Conservation (phyloP, 176 grass and related monocot genomes). For the Aechmea fasciata region DNA sequence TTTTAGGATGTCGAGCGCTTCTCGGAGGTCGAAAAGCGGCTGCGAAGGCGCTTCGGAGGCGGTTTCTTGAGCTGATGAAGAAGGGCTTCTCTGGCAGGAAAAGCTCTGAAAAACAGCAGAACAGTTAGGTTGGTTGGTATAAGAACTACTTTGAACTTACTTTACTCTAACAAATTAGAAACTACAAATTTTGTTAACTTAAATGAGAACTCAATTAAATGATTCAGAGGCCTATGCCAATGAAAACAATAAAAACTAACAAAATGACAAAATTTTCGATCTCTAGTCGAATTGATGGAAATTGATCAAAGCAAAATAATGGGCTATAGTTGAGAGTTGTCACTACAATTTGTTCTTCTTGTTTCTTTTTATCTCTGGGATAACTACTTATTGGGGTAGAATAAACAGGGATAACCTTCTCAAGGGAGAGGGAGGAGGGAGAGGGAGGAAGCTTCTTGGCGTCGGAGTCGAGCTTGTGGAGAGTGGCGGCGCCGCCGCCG, state of each 20-base stretch:
- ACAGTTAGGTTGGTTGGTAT: background rate
- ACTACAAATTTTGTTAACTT: too few relatives aligned
- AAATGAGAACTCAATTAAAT: too few relatives aligned
- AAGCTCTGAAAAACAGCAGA: slow-evolving; percentile 15
- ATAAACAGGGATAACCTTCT: background rate
- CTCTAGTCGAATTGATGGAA: background rate
- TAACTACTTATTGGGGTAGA: too few relatives aligned
- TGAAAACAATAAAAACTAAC: too few relatives aligned
- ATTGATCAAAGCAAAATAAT: background rate
- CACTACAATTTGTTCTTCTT: too few relatives aligned
- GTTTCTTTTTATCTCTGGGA: too few relatives aligned
- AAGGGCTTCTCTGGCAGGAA: slow-evolving; percentile 23
- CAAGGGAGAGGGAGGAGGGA: background rate
- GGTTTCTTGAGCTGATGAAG: background rate
- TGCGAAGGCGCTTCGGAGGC: background rate
- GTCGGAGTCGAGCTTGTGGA: background rate
- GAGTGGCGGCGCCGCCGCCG: background rate
- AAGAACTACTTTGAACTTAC: background rate
- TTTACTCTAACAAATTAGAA: too few relatives aligned
- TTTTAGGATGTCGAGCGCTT: slow-evolving; percentile 44
- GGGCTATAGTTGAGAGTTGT: background rate
- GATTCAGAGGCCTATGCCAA: too few relatives aligned
- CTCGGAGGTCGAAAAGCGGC: slow-evolving; percentile 24
- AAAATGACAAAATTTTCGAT: too few relatives aligned
- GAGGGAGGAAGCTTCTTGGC: background rate